Conservation (phyloP, 106 monocot species). For the Dendrobium officinale region DNA sequence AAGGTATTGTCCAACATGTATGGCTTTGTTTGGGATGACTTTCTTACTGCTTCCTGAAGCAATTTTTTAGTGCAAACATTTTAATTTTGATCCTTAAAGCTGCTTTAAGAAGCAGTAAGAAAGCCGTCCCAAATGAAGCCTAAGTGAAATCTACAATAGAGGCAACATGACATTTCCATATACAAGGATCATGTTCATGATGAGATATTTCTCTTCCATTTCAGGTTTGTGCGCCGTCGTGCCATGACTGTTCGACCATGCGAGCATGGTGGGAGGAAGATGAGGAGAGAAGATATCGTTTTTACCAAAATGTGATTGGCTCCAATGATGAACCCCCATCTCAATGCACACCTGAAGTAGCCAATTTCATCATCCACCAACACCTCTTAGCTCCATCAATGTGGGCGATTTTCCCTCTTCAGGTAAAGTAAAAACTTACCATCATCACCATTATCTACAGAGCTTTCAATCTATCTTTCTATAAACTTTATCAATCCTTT, state of each 20-base stretch:
- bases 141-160: too few relatives aligned
- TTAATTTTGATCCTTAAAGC: too few relatives aligned
- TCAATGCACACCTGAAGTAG: constrained; percentile 58
- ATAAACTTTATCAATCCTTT: not conserved
- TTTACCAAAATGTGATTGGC: constrained; percentile 55
- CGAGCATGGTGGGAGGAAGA: constrained; percentile 99
- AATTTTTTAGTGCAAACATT: too few relatives aligned
- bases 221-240: constrained; percentile 97
- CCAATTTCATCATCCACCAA: constrained; percentile 71
- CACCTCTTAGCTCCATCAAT: constrained; percentile 84
- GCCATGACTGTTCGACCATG: constrained; percentile 88
- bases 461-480: not conserved
- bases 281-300: constrained; percentile 66
- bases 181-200: not conserved
- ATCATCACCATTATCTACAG: not conserved
- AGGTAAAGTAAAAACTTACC: constrained; percentile 34
- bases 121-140: too few relatives aligned
- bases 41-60: too few relatives aligned
- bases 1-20: not conserved
- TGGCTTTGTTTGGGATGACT: too few relatives aligned
- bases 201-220: not conserved
- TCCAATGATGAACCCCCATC: constrained; percentile 54
- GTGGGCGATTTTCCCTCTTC: constrained; percentile 92
- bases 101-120: too few relatives aligned
- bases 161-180: too few relatives aligned